Base-by-base conservation (phyloP, 164 flowering plant genomes). In the Akebia trifoliata region DNA sequence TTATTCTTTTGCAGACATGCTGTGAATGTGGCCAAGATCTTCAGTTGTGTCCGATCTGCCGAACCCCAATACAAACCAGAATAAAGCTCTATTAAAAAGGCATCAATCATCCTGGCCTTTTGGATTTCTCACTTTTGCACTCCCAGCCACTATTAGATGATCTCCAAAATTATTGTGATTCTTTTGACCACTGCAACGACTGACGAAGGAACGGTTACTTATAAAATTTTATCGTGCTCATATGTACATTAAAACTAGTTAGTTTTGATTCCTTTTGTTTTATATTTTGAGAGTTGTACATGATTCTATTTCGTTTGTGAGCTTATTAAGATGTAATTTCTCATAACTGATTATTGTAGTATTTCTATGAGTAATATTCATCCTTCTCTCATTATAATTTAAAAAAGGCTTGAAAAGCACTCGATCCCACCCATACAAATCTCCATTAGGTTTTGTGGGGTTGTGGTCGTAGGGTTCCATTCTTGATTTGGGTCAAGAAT, bases 1-100 rank as follows among this genome's bases (percentile, higher is more conserved):
- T 22, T 36, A n/a, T 50, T 59, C 54, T 56, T n/a, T 32, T 39
- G 51, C 79, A 81, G 86, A 81, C 86, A 50, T 81, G 86, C 57
- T 72, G 76, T 26, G 80, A 66, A 0, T 81, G 86, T 37, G 86
- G 86, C 20, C 61, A 70, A 40, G 57, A 49, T 51, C 79, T 81
- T 24, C 46, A 60, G 17, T 42, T 54, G 9, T 81, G 86, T 61
- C 84, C 84, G 11, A 73, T 79, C 24, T 82, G 87, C 48, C 72
- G 84, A 32, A 64, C 70, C 54, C 29, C 65, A 20, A 78, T 82
- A 22, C 55, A 74, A 10, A 72, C 78, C 37, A 74, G 82, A 72
- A 82, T 82, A 69, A 77, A 65, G 70, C 82, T 81, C 45, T 81
- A 72, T 45, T 81, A 60, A 51, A 24, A 32, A 25, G 10, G 36